Evolutionary conservation across 73 alveolate species (phyloP), one percentile per base, ranked within the genome.

Genomic region (Paraurostyla sp.): DNA sequence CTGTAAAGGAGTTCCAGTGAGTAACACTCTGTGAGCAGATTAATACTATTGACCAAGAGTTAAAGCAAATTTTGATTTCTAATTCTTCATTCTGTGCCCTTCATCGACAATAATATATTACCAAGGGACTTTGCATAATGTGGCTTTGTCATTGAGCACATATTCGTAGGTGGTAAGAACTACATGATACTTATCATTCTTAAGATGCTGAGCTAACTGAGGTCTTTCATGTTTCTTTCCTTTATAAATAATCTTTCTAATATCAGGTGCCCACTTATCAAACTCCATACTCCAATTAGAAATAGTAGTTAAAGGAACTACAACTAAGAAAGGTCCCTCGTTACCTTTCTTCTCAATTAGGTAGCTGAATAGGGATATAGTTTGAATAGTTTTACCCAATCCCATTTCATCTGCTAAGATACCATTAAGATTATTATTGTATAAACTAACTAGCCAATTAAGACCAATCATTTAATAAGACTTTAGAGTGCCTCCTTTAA

Each of bases 391-490:
- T 82, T 98, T 98, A 27, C 99, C 99, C 30, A 98, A 97, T 35
- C 99, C 99, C 99, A 98, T 98, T 83, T 98, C 99, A 92, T 98
- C 99, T 49, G 99, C 99, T 16, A 98, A 80, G 29, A 98, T 97
- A 25, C 99, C 99, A 76, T 97, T 98, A 45, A 97, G 92, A 88
- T 97, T 98, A 85, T 98, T 97, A 62, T 97, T 98, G 88, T 98
- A 98, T 46, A 98, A 92, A 38, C 98, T 89, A 46, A 98, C 98
- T 80, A 98, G 91, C 99, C 99, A 98, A 76, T 98, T 94, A 20
- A 98, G 93, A 54, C 99, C 99, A 48, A 65, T 80, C 40, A 97
- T 75, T 80, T 95, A 96, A 89, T 95, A 95, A n/a, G 94, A 80
- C 89, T 93, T 95, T 30, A 95, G 86, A 62, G 52, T 68, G 29